A percentile compares a stretch with the other conserved stretches of the same genome.
These are phyloP conservation scores for Phialophora verrucosa DNA, from an alignment of 2,329 filamentous ascomycete species.

Conservation along the genomic window DNA sequence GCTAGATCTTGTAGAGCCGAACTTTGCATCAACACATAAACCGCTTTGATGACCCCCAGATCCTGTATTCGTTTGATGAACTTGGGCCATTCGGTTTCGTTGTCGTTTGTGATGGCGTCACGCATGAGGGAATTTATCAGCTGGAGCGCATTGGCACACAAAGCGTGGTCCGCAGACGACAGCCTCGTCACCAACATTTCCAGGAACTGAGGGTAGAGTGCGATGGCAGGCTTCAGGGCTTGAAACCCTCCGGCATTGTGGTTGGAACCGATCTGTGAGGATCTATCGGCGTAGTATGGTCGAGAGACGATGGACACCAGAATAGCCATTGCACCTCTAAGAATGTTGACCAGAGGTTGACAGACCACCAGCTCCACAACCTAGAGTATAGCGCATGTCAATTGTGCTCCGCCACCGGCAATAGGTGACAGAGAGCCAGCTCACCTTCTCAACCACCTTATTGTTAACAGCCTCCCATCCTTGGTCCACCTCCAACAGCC, in stretches of 20 bases:
- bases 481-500: slow-evolving; percentile 93
- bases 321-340: slow-evolving; percentile 95
- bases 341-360: slow-evolving; percentile 95
- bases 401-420: background rate
- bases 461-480: slow-evolving; percentile 77
- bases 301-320: slow-evolving; percentile 91
- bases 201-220: slow-evolving; percentile 89
- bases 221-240: slow-evolving; percentile 88
- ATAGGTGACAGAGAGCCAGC: slow-evolving; percentile 8
- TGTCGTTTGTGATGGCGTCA: slow-evolving; percentile 81
- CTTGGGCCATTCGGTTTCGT: slow-evolving; percentile 85
- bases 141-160: slow-evolving; percentile 94
- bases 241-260: slow-evolving; percentile 71
- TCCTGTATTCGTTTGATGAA: slow-evolving; percentile 95
- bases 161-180: slow-evolving; percentile 89
- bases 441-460: slow-evolving; percentile 61
- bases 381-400: slow-evolving; percentile 44
- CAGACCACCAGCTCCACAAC: slow-evolving; percentile 92
- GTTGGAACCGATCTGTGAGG: slow-evolving; percentile 64
- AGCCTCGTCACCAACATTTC: slow-evolving; percentile 91
- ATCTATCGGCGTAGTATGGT: slow-evolving; percentile 65
- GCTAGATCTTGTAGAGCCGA: slow-evolving; percentile 88
- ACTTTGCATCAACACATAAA: slow-evolving; percentile 92
- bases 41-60: slow-evolving; percentile 87
- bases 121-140: slow-evolving; percentile 94